Conservation (phyloP, 176 grass and related monocot species). For the maize (Zea mays) region DNA sequence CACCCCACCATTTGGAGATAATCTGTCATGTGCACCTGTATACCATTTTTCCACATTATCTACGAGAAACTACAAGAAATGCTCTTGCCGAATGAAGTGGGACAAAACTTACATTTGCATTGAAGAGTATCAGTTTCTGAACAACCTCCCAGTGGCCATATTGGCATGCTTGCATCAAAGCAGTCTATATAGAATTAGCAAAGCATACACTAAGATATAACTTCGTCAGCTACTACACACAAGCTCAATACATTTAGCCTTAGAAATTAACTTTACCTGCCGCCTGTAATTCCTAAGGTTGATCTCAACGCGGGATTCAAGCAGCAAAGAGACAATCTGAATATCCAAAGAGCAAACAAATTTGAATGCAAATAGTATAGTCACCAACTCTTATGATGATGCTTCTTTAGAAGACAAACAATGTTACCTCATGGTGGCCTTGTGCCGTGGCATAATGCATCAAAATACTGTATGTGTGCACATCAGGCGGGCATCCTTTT, state of each 20-base stretch:
- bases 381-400: not conserved
- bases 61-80: not conserved
- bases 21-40: slow-evolving; percentile 85
- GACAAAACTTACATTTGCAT: slow-evolving; percentile 72
- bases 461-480: no score
- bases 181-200: slow-evolving; percentile 62
- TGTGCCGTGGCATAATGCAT: slow-evolving; percentile 85
- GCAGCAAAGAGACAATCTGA: slow-evolving; percentile 87
- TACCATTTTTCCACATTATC: not conserved
- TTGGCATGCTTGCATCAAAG: slow-evolving; percentile 98
- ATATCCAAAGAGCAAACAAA: slow-evolving; percentile 25
- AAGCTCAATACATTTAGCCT: slow-evolving; percentile 10
- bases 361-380: slow-evolving; percentile 21
- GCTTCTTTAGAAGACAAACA: slow-evolving; percentile 1
- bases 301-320: slow-evolving; percentile 84
- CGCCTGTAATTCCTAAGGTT: slow-evolving; percentile 88
- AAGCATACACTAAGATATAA: not conserved
- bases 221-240: not conserved
- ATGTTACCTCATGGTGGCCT: slow-evolving; percentile 82
- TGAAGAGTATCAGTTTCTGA: slow-evolving; percentile 86
- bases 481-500: no score
- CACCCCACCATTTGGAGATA: slow-evolving; percentile 75
- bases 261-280: slow-evolving; percentile 50
- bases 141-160: slow-evolving; percentile 98
- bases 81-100: not conserved